phyloP scores from a whole-genome alignment of 495 filamentous ascomycete genomes.

The Neurospora sp. region DNA sequence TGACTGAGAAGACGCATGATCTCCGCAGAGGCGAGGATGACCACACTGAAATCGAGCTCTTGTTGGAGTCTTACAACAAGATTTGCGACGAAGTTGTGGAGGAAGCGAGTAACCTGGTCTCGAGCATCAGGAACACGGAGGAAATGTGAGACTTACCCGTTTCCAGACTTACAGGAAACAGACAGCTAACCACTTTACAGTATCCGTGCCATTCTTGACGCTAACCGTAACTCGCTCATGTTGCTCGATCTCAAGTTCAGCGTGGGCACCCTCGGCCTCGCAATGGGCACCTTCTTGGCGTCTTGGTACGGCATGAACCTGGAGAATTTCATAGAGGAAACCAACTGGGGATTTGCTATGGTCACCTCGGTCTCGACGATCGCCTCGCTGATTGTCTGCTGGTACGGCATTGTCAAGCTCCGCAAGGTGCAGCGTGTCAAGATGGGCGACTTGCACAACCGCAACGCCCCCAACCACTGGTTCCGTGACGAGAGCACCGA shows the following conservation, averaged over 20 bases:
- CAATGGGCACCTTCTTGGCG: slow-evolving; percentile 85
- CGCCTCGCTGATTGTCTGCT: slow-evolving; percentile 65
- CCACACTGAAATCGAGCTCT: slow-evolving; percentile 93
- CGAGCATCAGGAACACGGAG: slow-evolving; percentile 94
- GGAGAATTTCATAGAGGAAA: slow-evolving; percentile 97
- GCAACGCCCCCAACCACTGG: slow-evolving; percentile 29
- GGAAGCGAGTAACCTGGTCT: slow-evolving; percentile 82
- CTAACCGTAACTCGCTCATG: slow-evolving; percentile 98
- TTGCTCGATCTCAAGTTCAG: slow-evolving; percentile 93
- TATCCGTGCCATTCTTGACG: slow-evolving; percentile 93
- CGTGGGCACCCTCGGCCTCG: slow-evolving; percentile 85
- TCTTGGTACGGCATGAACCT: slow-evolving; percentile 99
- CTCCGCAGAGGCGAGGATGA: slow-evolving; percentile 70
- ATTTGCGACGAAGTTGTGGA: slow-evolving; percentile 97
- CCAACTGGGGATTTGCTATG: slow-evolving; percentile 73
- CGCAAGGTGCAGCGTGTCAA: slow-evolving; percentile 81
- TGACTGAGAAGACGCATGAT: slow-evolving; percentile 74
- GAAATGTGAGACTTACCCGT: slow-evolving; percentile 65
- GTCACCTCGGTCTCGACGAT: slow-evolving; percentile 61
- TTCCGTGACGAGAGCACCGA: slow-evolving; percentile 34
- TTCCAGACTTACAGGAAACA: not conserved
- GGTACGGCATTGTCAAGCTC: slow-evolving; percentile 71
- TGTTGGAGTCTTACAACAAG: slow-evolving; percentile 95
- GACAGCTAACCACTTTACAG: slow-evolving; percentile 32
- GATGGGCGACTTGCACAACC: slow-evolving; percentile 48